Conservation (phyloP, 1,284 basidiomycete genomes). For the Heimioporus retisporus region DNA sequence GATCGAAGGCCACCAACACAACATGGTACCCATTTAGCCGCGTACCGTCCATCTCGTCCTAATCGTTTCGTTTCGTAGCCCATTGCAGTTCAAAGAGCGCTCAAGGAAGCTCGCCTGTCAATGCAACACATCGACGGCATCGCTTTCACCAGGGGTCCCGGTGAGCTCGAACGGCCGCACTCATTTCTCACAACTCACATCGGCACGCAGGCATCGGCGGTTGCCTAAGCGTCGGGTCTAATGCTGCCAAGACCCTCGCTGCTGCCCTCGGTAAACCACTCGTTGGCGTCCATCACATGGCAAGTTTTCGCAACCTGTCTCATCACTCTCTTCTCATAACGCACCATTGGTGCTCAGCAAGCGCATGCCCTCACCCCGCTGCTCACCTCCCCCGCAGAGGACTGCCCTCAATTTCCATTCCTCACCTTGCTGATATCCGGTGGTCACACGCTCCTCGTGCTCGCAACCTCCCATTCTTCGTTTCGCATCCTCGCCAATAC, state of each 20-base stretch:
- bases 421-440: constrained; percentile 90
- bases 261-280: constrained; percentile 82
- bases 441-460: constrained; percentile 90
- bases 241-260: constrained; percentile 86
- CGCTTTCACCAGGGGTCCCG: constrained; percentile 93
- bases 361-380: constrained; percentile 92
- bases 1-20: constrained; percentile 78
- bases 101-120: constrained; percentile 69
- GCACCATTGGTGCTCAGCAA: constrained; percentile 66
- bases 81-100: constrained; percentile 73
- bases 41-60: not conserved
- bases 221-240: constrained; percentile 82
- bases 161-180: constrained; percentile 44
- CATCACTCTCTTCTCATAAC: not conserved
- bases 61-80: constrained; percentile 62
- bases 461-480: constrained; percentile 66
- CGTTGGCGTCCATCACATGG: constrained; percentile 96
- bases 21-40: constrained; percentile 56
- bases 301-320: constrained; percentile 44
- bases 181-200: not conserved
- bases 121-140: constrained; percentile 83
- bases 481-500: constrained; percentile 85
- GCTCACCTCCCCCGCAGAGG: constrained; percentile 66
- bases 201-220: constrained; percentile 73
- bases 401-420: constrained; percentile 82